Percentiles rank a stretch among this genome's conserved stretches.
phyloP scores from a whole-genome alignment of 768 basidiomycete genomes.

The Lactarius evosmus region DNA sequence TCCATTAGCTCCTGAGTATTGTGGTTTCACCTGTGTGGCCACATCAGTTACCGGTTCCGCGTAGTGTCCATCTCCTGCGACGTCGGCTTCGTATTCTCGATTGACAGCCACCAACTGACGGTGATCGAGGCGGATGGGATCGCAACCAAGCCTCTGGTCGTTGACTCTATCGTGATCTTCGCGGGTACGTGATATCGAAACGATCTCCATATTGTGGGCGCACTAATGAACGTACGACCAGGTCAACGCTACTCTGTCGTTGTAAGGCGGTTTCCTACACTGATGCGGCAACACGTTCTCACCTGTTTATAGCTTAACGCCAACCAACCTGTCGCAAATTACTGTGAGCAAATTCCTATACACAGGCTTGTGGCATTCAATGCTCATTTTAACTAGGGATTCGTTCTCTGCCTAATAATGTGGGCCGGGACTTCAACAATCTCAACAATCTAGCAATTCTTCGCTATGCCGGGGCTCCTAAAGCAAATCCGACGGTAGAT shows the following conservation, averaged over 20 bases:
- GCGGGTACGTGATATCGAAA: constrained; percentile 33
- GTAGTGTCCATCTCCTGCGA: constrained; percentile 31
- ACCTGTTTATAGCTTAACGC: constrained; percentile 36
- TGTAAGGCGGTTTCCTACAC: constrained; percentile 17
- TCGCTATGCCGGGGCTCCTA: constrained; percentile 37
- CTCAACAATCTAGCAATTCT: constrained; percentile 41
- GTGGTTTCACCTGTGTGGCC: not conserved
- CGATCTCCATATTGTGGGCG: not conserved
- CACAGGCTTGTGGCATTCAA: not conserved
- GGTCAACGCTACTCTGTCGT: constrained; percentile 33
- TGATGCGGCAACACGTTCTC: not conserved
- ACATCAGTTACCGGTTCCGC: constrained; percentile 28
- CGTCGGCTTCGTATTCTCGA: constrained; percentile 39
- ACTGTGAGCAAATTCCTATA: constrained; percentile 36
- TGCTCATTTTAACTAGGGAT: constrained; percentile 15
- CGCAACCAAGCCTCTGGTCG: constrained; percentile 34
- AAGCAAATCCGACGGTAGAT: constrained; percentile 33
- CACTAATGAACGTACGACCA: not conserved
- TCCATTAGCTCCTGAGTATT: not conserved
- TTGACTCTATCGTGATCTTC: constrained; percentile 43
- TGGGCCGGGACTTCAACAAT: constrained; percentile 31
- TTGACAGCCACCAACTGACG: constrained; percentile 40
- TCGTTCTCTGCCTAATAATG: constrained; percentile 30
- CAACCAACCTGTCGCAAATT: constrained; percentile 42
- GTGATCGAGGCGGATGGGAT: constrained; percentile 45